phyloP scores from a whole-genome alignment of 371 early-diverging fungal genomes.

The Syncephalastrum racemosum region DNA sequence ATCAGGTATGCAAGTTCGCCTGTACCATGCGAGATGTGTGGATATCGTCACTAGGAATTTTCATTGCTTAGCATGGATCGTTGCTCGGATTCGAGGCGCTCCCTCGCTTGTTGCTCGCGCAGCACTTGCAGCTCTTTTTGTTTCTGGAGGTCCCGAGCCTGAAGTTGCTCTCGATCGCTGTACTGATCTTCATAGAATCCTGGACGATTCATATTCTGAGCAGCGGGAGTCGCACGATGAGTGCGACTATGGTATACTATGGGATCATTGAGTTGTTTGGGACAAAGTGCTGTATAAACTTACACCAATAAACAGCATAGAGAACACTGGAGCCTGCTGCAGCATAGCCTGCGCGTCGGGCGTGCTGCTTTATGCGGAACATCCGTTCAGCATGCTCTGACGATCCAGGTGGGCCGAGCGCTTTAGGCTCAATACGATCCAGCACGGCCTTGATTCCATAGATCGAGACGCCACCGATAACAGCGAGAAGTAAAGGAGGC shows the following conservation, averaged over 20 bases:
- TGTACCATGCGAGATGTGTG: no score
- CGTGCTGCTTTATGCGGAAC: slow-evolving; percentile 21
- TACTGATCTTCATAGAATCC: slow-evolving; percentile 43
- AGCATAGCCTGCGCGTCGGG: slow-evolving; percentile 23
- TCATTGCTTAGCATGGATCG: no score
- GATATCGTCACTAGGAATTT: no score
- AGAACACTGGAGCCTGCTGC: slow-evolving; percentile 22
- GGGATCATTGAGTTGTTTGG: neutral
- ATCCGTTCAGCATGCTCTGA: slow-evolving; percentile 27
- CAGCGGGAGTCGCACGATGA: slow-evolving; percentile 32
- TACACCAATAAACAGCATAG: slow-evolving; percentile 36
- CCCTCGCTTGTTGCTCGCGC: no score
- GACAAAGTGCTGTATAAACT: neutral
- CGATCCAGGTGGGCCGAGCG: slow-evolving; percentile 42
- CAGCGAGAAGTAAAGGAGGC: slow-evolving; percentile 40
- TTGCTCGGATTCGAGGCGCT: no score
- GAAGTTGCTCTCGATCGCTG: slow-evolving; percentile 26
- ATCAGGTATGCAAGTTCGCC: no score
- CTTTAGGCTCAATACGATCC: slow-evolving; percentile 35
- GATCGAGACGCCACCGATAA: slow-evolving; percentile 37
- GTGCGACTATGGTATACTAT: slow-evolving; percentile 34
- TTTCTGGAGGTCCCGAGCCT: no score
- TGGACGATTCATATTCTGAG: slow-evolving; percentile 5
- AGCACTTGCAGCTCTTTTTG: no score
- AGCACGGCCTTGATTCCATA: slow-evolving; percentile 39